A percentile compares a stretch with the other conserved stretches of the same genome.
Evolutionary conservation across 768 basidiomycete species (phyloP).

Genomic region (Sistotremastrum suecicum): DNA sequence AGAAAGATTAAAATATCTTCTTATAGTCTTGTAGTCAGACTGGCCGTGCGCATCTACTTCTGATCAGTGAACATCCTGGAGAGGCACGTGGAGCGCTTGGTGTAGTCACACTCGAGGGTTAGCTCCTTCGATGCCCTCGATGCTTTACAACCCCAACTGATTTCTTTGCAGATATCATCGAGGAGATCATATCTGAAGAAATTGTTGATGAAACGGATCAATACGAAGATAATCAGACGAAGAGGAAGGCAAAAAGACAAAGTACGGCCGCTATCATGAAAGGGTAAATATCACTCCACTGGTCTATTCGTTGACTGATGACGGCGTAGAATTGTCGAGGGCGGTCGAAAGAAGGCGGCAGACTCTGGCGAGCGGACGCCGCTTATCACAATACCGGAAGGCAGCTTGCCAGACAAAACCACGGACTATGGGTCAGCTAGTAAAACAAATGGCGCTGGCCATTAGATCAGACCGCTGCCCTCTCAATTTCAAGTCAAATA

Average conservation of each 20-base stretch:
- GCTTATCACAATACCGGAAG: no score
- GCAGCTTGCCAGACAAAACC: neutral
- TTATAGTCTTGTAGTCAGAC: constrained; percentile 43
- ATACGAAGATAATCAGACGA: constrained; percentile 77
- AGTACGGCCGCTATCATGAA: constrained; percentile 69
- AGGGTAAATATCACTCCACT: no score
- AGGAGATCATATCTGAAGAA: constrained; percentile 92
- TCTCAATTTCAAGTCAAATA: no score
- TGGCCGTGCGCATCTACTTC: constrained; percentile 80
- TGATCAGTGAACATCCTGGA: constrained; percentile 79
- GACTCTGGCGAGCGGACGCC: no score
- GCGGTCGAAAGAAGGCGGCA: no score
- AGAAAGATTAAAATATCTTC: neutral
- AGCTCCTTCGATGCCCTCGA: constrained; percentile 3
- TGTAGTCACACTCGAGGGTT: constrained; percentile 81
- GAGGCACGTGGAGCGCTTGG: constrained; percentile 74
- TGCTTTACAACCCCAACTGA: neutral
- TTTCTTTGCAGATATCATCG: constrained; percentile 50
- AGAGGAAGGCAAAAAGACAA: constrained; percentile 52
- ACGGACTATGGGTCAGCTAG: neutral
- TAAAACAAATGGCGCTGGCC: no score
- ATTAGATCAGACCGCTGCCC: no score
- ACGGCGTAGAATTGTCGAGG: no score
- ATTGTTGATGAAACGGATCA: constrained; percentile 92
- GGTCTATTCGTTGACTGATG: no score